Evolutionary conservation across 1,284 basidiomycete genomes (phyloP).

Genomic region (Ustilago lituana): DNA sequence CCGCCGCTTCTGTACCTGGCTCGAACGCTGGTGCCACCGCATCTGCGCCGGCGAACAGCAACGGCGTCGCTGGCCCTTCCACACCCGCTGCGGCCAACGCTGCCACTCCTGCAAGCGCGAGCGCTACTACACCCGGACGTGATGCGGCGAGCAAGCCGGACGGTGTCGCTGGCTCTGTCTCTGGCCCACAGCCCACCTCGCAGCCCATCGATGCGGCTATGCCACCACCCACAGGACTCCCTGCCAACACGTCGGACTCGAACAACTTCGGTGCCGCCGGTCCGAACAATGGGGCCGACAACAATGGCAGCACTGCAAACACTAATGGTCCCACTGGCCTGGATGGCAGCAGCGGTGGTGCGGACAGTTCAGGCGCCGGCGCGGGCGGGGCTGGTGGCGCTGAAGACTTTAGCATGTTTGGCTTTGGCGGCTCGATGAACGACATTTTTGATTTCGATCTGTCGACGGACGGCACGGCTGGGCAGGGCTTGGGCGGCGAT

Average conservation of each 20-base stretch:
- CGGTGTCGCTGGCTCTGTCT: not conserved
- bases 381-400: conserved; percentile 16
- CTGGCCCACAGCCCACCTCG: conserved; percentile 27
- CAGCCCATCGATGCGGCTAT: conserved; percentile 35
- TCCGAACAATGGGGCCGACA: conserved; percentile 7
- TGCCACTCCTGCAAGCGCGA: conserved; percentile 50
- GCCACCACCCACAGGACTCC: conserved; percentile 37
- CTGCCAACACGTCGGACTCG: conserved; percentile 18
- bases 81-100: conserved; percentile 47
- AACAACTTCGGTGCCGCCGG: conserved; percentile 5
- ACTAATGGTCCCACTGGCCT: conserved; percentile 18
- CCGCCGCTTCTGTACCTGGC: conserved; percentile 40
- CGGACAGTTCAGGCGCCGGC: conserved; percentile 5
- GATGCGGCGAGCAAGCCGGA: conserved; percentile 28
- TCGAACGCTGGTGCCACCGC: conserved; percentile 9
- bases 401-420: conserved; percentile 63
- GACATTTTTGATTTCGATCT: conserved; percentile 65
- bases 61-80: conserved; percentile 27
- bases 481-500: conserved; percentile 33
- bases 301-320: conserved; percentile 15
- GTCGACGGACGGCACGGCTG: conserved; percentile 39
- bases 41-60: conserved; percentile 13
- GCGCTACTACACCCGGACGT: conserved; percentile 44
- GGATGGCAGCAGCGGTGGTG: conserved; percentile 12
- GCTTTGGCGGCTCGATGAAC: conserved; percentile 56